Percentiles rank a stretch among this genome's conserved stretches.
Evolutionary conservation across 1,284 basidiomycete species (phyloP).

Genomic region (Paramarasmius palmivorus): DNA sequence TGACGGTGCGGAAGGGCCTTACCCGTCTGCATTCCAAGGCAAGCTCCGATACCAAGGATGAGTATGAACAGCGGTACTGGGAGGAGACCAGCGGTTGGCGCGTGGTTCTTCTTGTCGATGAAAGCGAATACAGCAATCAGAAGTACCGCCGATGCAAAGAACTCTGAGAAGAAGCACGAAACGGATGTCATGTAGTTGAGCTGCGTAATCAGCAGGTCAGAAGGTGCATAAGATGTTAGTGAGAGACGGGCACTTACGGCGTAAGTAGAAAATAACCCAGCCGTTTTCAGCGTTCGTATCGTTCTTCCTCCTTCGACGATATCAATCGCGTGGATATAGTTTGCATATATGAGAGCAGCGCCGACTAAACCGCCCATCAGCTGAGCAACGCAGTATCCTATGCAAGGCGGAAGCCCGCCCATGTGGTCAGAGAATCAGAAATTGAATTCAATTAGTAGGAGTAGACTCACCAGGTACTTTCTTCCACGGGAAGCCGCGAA

Average conservation of each 20-base stretch:
- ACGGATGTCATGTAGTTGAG: slow-evolving; percentile 39
- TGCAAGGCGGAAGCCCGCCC: not conserved
- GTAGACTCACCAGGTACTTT: slow-evolving; percentile 60
- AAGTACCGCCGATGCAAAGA: slow-evolving; percentile 29
- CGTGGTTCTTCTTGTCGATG: slow-evolving; percentile 41
- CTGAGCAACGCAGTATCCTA: slow-evolving; percentile 38
- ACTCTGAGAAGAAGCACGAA: slow-evolving; percentile 21
- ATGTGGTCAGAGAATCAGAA: not conserved
- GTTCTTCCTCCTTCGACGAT: slow-evolving; percentile 46
- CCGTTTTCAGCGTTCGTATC: slow-evolving; percentile 44
- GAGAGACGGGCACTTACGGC: slow-evolving; percentile 27
- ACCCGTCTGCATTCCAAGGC: slow-evolving; percentile 53
- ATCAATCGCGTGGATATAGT: slow-evolving; percentile 54
- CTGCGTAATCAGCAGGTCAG: slow-evolving; percentile 19
- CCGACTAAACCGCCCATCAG: slow-evolving; percentile 51
- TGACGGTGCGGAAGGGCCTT: slow-evolving; percentile 3
- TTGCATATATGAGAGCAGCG: slow-evolving; percentile 50
- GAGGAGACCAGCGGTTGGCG: slow-evolving; percentile 41
- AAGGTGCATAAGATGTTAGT: not conserved
- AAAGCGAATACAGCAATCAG: slow-evolving; percentile 39
- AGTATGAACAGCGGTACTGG: slow-evolving; percentile 50
- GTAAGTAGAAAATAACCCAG: slow-evolving; percentile 39
- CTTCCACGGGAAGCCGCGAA: slow-evolving; percentile 75
- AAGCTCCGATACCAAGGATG: slow-evolving; percentile 47
- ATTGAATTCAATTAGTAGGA: not conserved